phyloP scores from a whole-genome alignment of 2,329 filamentous ascomycete species.

The Pezicula carpinea region DNA sequence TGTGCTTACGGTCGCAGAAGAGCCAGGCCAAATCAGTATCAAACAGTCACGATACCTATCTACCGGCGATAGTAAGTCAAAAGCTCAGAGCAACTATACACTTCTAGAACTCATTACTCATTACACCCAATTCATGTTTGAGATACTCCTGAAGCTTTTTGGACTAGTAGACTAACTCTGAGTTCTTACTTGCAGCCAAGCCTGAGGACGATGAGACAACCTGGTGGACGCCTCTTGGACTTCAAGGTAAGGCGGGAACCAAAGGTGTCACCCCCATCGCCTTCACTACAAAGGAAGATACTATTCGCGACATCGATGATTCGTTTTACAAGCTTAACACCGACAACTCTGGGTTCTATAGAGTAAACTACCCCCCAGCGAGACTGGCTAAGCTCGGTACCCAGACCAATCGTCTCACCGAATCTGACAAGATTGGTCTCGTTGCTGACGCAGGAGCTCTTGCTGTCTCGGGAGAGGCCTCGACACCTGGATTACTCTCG shows the following conservation, averaged over 20 bases:
- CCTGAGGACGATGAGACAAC: constrained; percentile 84
- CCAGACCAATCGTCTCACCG: constrained; percentile 69
- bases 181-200: too few relatives aligned
- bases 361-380: constrained; percentile 86
- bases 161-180: too few relatives aligned
- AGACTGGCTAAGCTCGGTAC: constrained; percentile 76
- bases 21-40: constrained; percentile 74
- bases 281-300: constrained; percentile 72
- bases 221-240: constrained; percentile 92
- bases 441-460: constrained; percentile 87
- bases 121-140: too few relatives aligned
- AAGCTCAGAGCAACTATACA: too few relatives aligned
- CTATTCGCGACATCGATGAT: constrained; percentile 67
- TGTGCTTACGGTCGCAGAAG: constrained; percentile 79
- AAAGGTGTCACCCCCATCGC: constrained; percentile 60
- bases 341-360: constrained; percentile 83
- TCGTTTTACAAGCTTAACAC: constrained; percentile 94
- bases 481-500: constrained; percentile 74
- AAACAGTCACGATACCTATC: constrained; percentile 87
- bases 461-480: constrained; percentile 80
- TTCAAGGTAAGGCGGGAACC: constrained; percentile 69
- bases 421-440: constrained; percentile 88
- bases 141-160: too few relatives aligned
- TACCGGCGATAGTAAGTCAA: constrained; percentile 84
- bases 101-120: too few relatives aligned